phyloP scores from a whole-genome alignment of 495 filamentous ascomycete species.

The Aspergillus nidulans region DNA sequence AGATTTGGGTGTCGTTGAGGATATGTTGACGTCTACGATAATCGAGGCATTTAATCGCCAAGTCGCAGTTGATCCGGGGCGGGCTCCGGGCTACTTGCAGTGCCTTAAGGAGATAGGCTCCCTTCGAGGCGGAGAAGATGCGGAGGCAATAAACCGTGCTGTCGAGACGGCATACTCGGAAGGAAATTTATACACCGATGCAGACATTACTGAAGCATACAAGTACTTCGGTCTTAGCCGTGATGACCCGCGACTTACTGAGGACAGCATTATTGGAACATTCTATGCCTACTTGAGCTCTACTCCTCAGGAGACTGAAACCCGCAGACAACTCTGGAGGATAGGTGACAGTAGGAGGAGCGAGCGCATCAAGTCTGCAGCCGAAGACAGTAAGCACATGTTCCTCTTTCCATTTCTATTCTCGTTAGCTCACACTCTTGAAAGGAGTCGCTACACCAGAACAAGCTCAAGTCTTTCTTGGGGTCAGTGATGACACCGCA shows the following conservation, averaged over 20 bases:
- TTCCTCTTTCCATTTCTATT: not conserved
- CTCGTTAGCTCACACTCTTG: slow-evolving; percentile 8
- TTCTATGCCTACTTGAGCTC: slow-evolving; percentile 51
- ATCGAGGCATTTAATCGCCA: slow-evolving; percentile 39
- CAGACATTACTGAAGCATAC: slow-evolving; percentile 54
- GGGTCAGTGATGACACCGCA: slow-evolving; percentile 41
- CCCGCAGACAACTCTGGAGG: slow-evolving; percentile 49
- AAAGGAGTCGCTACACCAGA: slow-evolving; percentile 55
- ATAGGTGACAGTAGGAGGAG: slow-evolving; percentile 52
- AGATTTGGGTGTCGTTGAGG: slow-evolving; percentile 41
- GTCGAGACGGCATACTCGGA: slow-evolving; percentile 37
- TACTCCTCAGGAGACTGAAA: slow-evolving; percentile 44
- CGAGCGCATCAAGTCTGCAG: slow-evolving; percentile 48
- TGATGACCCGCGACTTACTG: slow-evolving; percentile 36
- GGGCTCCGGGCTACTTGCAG: slow-evolving; percentile 29
- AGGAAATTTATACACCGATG: slow-evolving; percentile 41
- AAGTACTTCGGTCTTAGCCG: slow-evolving; percentile 45
- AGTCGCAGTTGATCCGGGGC: slow-evolving; percentile 29
- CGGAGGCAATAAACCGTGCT: slow-evolving; percentile 30
- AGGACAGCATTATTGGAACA: slow-evolving; percentile 54
- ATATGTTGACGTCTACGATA: slow-evolving; percentile 35
- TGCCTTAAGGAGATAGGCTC: slow-evolving; percentile 33
- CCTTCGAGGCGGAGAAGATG: slow-evolving; percentile 34
- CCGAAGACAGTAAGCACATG: slow-evolving; percentile 46
- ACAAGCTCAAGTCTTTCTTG: slow-evolving; percentile 57